Percentiles rank a stretch among this genome's conserved stretches.
Evolutionary conservation across 202 grass and related monocot species (phyloP).

Genomic region (Zizania palustris): DNA sequence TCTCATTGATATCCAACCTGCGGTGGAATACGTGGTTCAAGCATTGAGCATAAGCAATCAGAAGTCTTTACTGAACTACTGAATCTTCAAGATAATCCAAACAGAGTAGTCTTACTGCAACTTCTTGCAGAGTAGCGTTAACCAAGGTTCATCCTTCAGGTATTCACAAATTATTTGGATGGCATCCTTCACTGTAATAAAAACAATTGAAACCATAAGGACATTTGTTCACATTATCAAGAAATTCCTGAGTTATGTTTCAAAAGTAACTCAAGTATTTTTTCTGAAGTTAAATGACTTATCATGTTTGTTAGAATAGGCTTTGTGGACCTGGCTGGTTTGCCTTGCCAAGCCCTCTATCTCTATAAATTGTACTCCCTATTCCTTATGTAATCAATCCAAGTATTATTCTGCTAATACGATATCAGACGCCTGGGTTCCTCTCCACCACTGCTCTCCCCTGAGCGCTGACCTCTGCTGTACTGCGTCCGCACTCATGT

Average conservation of each 20-base stretch:
- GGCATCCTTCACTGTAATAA: slow-evolving; percentile 66
- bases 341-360: too few relatives aligned
- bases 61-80: slow-evolving; percentile 7
- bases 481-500: too few relatives aligned
- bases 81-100: background rate
- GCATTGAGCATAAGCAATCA: background rate
- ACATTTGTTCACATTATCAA: slow-evolving; percentile 15
- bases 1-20: slow-evolving; percentile 58
- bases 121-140: slow-evolving; percentile 64
- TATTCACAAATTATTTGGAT: slow-evolving; percentile 86
- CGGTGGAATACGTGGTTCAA: slow-evolving; percentile 13
- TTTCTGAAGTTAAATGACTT: background rate
- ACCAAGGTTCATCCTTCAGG: slow-evolving; percentile 79
- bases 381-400: too few relatives aligned
- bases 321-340: too few relatives aligned
- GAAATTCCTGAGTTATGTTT: background rate
- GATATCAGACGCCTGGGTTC: too few relatives aligned
- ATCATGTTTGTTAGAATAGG: too few relatives aligned
- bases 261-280: background rate
- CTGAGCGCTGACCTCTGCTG: too few relatives aligned
- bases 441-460: too few relatives aligned
- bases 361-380: too few relatives aligned
- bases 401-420: too few relatives aligned
- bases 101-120: slow-evolving; percentile 62
- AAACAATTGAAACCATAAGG: slow-evolving; percentile 31